These are phyloP conservation scores for Senna siamea DNA, from an alignment of 306 rosid genomes.

Conservation along the genomic window DNA sequence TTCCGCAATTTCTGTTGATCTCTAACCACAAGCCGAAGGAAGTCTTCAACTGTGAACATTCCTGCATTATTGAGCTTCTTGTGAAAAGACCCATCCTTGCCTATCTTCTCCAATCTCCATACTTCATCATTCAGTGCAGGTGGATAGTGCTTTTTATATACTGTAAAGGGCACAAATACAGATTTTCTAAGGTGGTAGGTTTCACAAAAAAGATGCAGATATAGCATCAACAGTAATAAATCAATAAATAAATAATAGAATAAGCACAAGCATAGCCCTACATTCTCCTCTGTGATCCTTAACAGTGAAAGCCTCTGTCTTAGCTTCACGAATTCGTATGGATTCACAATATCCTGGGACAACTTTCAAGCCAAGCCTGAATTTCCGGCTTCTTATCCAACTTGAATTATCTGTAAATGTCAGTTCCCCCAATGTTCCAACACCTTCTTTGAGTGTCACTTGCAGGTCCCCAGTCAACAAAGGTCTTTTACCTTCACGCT, in stretches of 20 bases:
- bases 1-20: slow-evolving; percentile 74
- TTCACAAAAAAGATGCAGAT: neutral
- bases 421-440: slow-evolving; percentile 92
- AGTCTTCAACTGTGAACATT: slow-evolving; percentile 73
- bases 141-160: slow-evolving; percentile 98
- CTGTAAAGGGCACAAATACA: slow-evolving; percentile 52
- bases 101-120: slow-evolving; percentile 98
- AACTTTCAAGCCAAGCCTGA: slow-evolving; percentile 93
- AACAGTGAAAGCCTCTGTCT: slow-evolving; percentile 98
- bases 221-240: slow-evolving; percentile 31
- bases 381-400: slow-evolving; percentile 99
- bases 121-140: slow-evolving; percentile 87
- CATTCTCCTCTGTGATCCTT: slow-evolving; percentile 99
- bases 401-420: slow-evolving; percentile 97
- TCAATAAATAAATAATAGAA: neutral
- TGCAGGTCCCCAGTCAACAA: slow-evolving; percentile 89
- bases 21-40: slow-evolving; percentile 85
- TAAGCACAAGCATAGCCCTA: slow-evolving; percentile 49
- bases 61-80: slow-evolving; percentile 66
- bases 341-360: slow-evolving; percentile 79
- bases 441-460: slow-evolving; percentile 93
- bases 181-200: slow-evolving; percentile 14
- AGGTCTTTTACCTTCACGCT: slow-evolving; percentile 98
- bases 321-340: slow-evolving; percentile 88
- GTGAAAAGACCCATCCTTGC: slow-evolving; percentile 99